A percentile compares a stretch with the other conserved stretches of the same genome.
These are phyloP conservation scores for Pneumocystis carinii DNA, from an alignment of 1,139 yeast species.

Conservation along the genomic window DNA sequence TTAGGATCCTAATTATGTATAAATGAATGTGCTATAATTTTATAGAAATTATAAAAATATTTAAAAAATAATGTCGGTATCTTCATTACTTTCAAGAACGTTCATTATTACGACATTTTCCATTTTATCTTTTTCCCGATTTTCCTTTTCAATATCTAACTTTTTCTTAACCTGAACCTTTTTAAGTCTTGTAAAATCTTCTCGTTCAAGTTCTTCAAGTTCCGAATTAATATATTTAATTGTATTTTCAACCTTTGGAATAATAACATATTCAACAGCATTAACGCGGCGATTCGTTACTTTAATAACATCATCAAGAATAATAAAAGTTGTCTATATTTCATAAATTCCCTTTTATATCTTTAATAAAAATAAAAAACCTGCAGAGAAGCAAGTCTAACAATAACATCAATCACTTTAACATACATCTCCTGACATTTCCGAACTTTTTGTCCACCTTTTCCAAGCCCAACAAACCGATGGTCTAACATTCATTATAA, in stretches of 20 bases:
- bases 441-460: constrained; percentile 98
- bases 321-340: constrained; percentile 77
- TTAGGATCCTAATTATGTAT: no score
- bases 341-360: not conserved
- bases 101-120: not conserved
- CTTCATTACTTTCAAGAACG: not conserved
- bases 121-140: constrained; percentile 8
- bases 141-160: constrained; percentile 39
- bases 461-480: constrained; percentile 88
- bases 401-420: constrained; percentile 88
- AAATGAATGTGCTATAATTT: no score
- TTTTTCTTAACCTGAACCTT: constrained; percentile 96
- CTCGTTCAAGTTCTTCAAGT: constrained; percentile 93
- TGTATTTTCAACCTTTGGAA: constrained; percentile 94
- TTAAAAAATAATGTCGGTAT: not conserved
- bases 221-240: constrained; percentile 87
- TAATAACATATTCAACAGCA: constrained; percentile 95
- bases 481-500: constrained; percentile 61
- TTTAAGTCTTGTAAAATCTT: constrained; percentile 89
- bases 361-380: not conserved
- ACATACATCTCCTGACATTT: constrained; percentile 86
- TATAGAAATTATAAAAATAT: no score
- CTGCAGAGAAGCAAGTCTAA: constrained; percentile 79
- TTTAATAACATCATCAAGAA: constrained; percentile 91
- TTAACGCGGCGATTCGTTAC: constrained; percentile 96